Evolutionary conservation across 495 filamentous ascomycete genomes (phyloP).

Genomic region (Neurospora sp.): DNA sequence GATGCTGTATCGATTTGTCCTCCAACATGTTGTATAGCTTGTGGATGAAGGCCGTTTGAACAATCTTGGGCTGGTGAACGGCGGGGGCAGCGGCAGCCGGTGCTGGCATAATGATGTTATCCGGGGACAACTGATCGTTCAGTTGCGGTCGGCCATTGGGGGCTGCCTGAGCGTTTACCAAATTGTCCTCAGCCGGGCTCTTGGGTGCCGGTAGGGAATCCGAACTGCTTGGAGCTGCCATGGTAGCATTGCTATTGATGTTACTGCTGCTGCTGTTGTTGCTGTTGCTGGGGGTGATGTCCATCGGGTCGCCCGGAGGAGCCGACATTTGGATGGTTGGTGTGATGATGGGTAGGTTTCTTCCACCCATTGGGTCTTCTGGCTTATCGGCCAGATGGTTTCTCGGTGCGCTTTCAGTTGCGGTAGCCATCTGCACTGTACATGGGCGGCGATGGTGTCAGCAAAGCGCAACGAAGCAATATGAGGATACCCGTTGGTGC

Average conservation of each 20-base stretch:
- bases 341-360: conserved; percentile 39
- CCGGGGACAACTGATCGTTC: conserved; percentile 19
- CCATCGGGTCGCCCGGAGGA: conserved; percentile 42
- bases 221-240: conserved; percentile 22
- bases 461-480: conserved; percentile 6
- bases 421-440: conserved; percentile 39
- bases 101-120: conserved; percentile 32
- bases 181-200: conserved; percentile 29
- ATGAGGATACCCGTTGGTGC: background rate
- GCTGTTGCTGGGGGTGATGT: conserved; percentile 33
- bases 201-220: conserved; percentile 33
- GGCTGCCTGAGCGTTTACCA: conserved; percentile 28
- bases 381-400: conserved; percentile 26
- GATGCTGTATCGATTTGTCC: conserved; percentile 79
- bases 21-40: conserved; percentile 99
- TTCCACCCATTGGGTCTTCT: conserved; percentile 32
- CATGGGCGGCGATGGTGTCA: conserved; percentile 11
- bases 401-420: conserved; percentile 37
- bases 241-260: background rate
- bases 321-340: conserved; percentile 41
- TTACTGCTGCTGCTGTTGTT: background rate
- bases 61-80: conserved; percentile 91
- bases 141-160: conserved; percentile 16
- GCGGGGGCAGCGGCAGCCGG: conserved; percentile 64
- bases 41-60: conserved; percentile 99